These are phyloP conservation scores for Vaccinium darrowii DNA, from an alignment of 148 eudicot genomes.

Conservation along the genomic window DNA sequence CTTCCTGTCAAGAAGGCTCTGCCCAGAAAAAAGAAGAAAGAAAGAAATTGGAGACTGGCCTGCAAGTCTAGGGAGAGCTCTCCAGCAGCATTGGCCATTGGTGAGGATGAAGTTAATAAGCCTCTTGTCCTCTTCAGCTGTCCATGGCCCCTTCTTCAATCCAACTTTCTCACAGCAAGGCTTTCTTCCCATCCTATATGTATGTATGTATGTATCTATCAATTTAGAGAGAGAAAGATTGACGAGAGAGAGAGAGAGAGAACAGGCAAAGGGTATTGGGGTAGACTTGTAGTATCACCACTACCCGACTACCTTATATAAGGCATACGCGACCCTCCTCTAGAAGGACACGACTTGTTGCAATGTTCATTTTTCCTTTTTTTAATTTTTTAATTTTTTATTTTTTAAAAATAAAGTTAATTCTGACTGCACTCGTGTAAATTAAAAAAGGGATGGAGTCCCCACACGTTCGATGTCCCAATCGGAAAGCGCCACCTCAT, in stretches of 20 bases:
- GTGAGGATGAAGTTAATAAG: slow-evolving; percentile 50
- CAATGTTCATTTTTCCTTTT: background rate
- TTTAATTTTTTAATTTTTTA: background rate
- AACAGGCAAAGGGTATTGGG: background rate
- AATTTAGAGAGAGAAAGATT: background rate
- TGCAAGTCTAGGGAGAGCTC: slow-evolving; percentile 62
- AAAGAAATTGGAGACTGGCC: slow-evolving; percentile 15
- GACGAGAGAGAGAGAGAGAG: background rate
- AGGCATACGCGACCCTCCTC: background rate
- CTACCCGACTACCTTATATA: background rate
- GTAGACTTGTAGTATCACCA: background rate
- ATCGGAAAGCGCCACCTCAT: background rate
- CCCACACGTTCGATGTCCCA: background rate
- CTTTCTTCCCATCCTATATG: slow-evolving; percentile 53
- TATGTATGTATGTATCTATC: background rate
- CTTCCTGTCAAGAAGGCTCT: background rate
- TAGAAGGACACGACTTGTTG: background rate
- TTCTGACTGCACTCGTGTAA: background rate
- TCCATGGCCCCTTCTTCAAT: slow-evolving; percentile 60
- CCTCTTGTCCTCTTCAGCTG: slow-evolving; percentile 53
- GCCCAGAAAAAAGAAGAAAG: background rate
- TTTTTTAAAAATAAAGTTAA: background rate
- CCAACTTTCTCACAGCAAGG: slow-evolving; percentile 62
- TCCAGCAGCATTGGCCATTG: slow-evolving; percentile 69
- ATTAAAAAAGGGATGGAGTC: background rate